These are phyloP conservation scores for Hypoxylon fuscum DNA, from an alignment of 495 filamentous ascomycete species.

Conservation along the genomic window DNA sequence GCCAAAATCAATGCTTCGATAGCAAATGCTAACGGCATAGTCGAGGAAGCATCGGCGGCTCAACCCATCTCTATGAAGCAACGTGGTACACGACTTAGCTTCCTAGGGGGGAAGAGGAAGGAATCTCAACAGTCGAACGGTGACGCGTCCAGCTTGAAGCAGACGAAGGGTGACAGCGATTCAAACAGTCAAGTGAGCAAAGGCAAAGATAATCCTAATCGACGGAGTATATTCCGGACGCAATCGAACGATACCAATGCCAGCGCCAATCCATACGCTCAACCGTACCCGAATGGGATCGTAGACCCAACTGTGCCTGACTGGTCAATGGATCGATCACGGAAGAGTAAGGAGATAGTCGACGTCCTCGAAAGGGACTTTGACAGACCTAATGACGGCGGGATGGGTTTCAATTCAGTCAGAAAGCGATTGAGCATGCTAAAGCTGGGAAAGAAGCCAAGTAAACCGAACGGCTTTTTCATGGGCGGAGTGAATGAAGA, in stretches of 20 bases:
- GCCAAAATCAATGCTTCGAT: slow-evolving; percentile 34
- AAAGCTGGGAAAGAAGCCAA: slow-evolving; percentile 71
- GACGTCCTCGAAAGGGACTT: slow-evolving; percentile 41
- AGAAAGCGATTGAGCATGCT: slow-evolving; percentile 76
- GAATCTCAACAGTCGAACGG: slow-evolving; percentile 36
- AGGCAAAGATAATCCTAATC: slow-evolving; percentile 39
- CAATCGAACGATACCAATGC: slow-evolving; percentile 41
- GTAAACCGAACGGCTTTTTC: slow-evolving; percentile 58
- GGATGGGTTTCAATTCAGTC: slow-evolving; percentile 62
- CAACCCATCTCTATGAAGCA: slow-evolving; percentile 52
- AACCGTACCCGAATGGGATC: slow-evolving; percentile 34
- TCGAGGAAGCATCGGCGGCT: slow-evolving; percentile 51
- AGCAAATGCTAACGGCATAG: slow-evolving; percentile 44
- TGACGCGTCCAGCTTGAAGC: slow-evolving; percentile 28
- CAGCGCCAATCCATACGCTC: slow-evolving; percentile 26
- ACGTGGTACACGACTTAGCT: slow-evolving; percentile 58
- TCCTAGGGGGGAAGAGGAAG: slow-evolving; percentile 57
- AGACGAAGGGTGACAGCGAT: slow-evolving; percentile 45
- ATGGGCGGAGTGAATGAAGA: slow-evolving; percentile 62
- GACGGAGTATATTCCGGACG: slow-evolving; percentile 38
- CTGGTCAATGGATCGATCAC: slow-evolving; percentile 35
- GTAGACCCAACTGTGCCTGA: slow-evolving; percentile 43
- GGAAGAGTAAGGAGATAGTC: slow-evolving; percentile 42
- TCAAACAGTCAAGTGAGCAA: slow-evolving; percentile 43
- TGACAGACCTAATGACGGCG: slow-evolving; percentile 38